These are phyloP conservation scores for Trichophyton mentagrophytes DNA, from an alignment of 2,329 filamentous ascomycete species.

Conservation along the genomic window DNA sequence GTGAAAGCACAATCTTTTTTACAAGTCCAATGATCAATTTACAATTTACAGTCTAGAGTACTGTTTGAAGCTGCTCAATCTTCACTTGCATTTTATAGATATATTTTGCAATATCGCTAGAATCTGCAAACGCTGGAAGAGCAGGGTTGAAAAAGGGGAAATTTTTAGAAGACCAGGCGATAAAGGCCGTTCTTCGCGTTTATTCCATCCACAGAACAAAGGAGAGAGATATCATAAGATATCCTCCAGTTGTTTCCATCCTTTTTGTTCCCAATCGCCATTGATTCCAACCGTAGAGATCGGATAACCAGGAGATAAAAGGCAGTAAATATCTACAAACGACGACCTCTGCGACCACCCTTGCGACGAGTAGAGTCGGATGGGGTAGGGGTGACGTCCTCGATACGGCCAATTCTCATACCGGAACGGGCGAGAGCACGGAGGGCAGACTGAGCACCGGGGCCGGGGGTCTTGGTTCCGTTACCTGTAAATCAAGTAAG, in stretches of 20 bases:
- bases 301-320: slow-evolving; percentile 6
- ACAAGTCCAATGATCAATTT: background rate
- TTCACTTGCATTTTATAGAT: slow-evolving; percentile 2
- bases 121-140: background rate
- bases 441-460: slow-evolving; percentile 97
- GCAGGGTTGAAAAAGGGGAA: slow-evolving; percentile 3
- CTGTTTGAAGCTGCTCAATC: background rate
- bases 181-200: slow-evolving; percentile 41
- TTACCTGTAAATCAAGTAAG: slow-evolving; percentile 50
- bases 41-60: background rate
- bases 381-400: slow-evolving; percentile 98
- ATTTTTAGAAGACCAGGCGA: slow-evolving; percentile 37
- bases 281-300: slow-evolving; percentile 11
- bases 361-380: slow-evolving; percentile 99
- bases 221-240: slow-evolving; percentile 23
- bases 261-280: slow-evolving; percentile 14
- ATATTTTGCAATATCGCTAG: slow-evolving; percentile 2
- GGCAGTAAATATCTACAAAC: slow-evolving; percentile 56
- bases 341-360: slow-evolving; percentile 99
- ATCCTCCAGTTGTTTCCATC: slow-evolving; percentile 21
- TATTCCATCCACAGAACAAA: slow-evolving; percentile 35
- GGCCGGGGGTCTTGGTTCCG: slow-evolving; percentile 99
- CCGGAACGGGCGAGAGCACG: slow-evolving; percentile 96
- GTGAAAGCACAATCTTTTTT: background rate
- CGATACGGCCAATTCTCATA: slow-evolving; percentile 99